These are phyloP conservation scores for Populus hybrid DNA, from an alignment of 441 rosid species.

Conservation along the genomic window DNA sequence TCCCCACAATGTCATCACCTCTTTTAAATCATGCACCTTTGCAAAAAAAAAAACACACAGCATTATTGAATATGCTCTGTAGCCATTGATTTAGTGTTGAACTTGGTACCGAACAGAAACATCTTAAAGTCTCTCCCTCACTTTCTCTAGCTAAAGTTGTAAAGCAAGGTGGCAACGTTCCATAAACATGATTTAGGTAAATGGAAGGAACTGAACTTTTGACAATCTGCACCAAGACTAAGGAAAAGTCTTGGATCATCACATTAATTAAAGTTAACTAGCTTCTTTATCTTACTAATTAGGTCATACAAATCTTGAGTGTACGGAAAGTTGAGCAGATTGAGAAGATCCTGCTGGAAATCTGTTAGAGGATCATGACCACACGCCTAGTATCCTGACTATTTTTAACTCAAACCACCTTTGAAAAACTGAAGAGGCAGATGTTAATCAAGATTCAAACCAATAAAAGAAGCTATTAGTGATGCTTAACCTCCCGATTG, in stretches of 20 bases:
- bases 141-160: background rate
- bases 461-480: background rate
- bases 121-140: background rate
- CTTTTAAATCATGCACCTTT: background rate
- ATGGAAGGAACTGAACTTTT: slow-evolving; percentile 6
- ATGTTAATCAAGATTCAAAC: slow-evolving; percentile 1
- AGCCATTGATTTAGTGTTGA: background rate
- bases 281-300: background rate
- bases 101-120: background rate
- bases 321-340: background rate
- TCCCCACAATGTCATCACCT: background rate
- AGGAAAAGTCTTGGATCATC: background rate
- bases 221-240: slow-evolving; percentile 2
- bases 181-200: slow-evolving; percentile 3
- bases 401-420: background rate
- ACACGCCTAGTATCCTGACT: slow-evolving; percentile 5
- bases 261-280: background rate
- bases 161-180: background rate
- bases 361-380: slow-evolving; percentile 8
- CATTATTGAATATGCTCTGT: background rate
- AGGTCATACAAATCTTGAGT: background rate
- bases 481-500: background rate
- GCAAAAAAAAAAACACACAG: background rate
- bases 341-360: slow-evolving; percentile 6
- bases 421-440: background rate